Conservation (phyloP, 179 eudicot species). For the Actinidia arguta region DNA sequence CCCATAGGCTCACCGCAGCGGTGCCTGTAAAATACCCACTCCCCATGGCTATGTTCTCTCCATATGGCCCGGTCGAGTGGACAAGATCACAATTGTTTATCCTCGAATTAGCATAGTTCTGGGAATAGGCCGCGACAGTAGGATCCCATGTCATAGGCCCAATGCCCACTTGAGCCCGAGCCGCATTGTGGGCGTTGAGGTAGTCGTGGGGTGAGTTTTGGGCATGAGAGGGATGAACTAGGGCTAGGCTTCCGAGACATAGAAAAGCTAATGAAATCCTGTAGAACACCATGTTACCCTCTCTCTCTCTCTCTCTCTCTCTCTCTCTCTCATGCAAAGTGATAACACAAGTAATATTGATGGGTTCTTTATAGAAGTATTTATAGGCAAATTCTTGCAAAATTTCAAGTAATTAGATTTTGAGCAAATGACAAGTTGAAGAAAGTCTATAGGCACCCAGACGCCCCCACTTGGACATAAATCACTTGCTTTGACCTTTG, state of each 20-base stretch:
- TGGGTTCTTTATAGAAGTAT: too few relatives aligned
- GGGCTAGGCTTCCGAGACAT: background rate
- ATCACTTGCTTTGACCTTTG: too few relatives aligned
- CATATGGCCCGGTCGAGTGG: background rate
- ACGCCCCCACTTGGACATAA: too few relatives aligned
- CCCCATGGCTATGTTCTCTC: constrained; percentile 8
- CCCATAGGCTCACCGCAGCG: constrained; percentile 46
- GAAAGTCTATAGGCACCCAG: too few relatives aligned
- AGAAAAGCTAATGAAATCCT: background rate
- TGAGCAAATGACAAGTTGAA: too few relatives aligned
- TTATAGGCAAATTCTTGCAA: too few relatives aligned
- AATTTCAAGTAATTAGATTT: too few relatives aligned
- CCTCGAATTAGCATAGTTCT: constrained; percentile 41
- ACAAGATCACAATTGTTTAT: constrained; percentile 5
- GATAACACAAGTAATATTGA: too few relatives aligned
- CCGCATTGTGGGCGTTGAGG: constrained; percentile 47
- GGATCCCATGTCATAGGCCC: constrained; percentile 41
- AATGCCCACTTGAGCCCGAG: constrained; percentile 44
- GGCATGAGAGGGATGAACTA: constrained; percentile 27
- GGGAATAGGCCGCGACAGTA: constrained; percentile 39
- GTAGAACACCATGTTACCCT: background rate
- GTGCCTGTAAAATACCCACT: background rate
- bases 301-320: too few relatives aligned
- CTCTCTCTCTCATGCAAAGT: too few relatives aligned
- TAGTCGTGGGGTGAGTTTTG: constrained; percentile 55